Conservation (phyloP, 2,329 filamentous ascomycete genomes). For the Exophiala phaeomuriformis region DNA sequence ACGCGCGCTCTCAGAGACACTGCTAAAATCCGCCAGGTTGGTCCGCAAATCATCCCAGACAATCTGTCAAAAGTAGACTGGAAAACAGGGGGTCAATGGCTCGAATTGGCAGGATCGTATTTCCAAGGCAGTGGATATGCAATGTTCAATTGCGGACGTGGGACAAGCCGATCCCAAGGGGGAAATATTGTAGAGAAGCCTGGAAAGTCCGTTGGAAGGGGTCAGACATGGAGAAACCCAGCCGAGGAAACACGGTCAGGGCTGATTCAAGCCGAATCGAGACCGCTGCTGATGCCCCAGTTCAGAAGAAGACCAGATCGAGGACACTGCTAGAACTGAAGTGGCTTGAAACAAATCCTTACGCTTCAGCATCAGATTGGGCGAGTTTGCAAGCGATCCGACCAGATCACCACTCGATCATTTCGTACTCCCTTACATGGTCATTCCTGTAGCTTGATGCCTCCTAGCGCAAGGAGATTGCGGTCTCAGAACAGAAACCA, state of each 20-base stretch:
- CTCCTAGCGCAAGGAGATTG: conserved; percentile 1
- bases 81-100: not conserved
- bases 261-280: not conserved
- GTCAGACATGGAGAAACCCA: not conserved
- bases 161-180: not conserved
- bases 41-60: not conserved
- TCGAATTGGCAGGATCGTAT: not conserved
- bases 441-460: not conserved
- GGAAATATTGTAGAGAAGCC: not conserved
- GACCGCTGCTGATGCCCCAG: not conserved
- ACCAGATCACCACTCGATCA: not conserved
- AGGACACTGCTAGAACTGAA: not conserved
- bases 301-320: not conserved
- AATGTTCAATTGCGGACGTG: not conserved
- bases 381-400: not conserved
- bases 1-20: not conserved
- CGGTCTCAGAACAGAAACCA: conserved; percentile 7
- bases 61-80: not conserved
- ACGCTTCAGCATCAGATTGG: not conserved
- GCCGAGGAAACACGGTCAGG: not conserved
- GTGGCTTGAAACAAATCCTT: conserved; percentile 8
- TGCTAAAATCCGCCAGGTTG: not conserved
- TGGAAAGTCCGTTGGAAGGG: not conserved
- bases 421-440: conserved; percentile 5
- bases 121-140: not conserved